These are phyloP conservation scores for Lolium perenne DNA, from an alignment of 176 grass and related monocot genomes.

Conservation along the genomic window DNA sequence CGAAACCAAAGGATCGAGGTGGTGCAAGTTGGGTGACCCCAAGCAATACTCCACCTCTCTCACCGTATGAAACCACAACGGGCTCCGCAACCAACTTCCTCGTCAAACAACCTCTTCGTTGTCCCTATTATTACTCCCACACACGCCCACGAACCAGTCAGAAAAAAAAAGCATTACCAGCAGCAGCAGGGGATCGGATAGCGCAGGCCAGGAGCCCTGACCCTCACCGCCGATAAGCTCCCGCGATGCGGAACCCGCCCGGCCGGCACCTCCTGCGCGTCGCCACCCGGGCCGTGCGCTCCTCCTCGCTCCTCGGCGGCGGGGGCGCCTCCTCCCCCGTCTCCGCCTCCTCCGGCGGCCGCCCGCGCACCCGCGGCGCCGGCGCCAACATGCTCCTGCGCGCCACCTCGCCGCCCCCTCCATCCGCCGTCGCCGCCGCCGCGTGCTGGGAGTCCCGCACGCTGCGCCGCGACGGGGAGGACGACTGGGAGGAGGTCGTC, in stretches of 20 bases:
- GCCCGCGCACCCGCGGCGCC: constrained; percentile 30
- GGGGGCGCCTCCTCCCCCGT: constrained; percentile 35
- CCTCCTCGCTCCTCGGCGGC: constrained; percentile 34
- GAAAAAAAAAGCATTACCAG: neutral
- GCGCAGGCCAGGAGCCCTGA: neutral
- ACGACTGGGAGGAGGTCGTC: constrained; percentile 69
- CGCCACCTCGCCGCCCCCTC: constrained; percentile 51
- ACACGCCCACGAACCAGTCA: neutral
- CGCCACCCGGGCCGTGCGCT: constrained; percentile 49
- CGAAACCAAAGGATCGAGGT: constrained; percentile 35
- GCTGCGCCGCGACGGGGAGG: constrained; percentile 48
- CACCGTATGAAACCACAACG: constrained; percentile 22
- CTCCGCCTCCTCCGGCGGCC: constrained; percentile 35
- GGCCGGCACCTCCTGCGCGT: constrained; percentile 64
- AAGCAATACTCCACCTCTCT: constrained; percentile 54
- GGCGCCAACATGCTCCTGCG: constrained; percentile 36
- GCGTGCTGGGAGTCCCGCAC: constrained; percentile 51
- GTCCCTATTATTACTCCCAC: neutral
- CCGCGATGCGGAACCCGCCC: constrained; percentile 60
- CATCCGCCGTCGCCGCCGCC: constrained; percentile 42
- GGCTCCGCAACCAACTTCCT: neutral
- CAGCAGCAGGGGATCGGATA: constrained; percentile 34
- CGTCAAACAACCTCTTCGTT: constrained; percentile 1
- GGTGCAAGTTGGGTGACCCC: constrained; percentile 46
- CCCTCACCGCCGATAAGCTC: constrained; percentile 7